Base-by-base conservation (phyloP, 495 filamentous ascomycete species). In the Aspergillus sparsus region DNA sequence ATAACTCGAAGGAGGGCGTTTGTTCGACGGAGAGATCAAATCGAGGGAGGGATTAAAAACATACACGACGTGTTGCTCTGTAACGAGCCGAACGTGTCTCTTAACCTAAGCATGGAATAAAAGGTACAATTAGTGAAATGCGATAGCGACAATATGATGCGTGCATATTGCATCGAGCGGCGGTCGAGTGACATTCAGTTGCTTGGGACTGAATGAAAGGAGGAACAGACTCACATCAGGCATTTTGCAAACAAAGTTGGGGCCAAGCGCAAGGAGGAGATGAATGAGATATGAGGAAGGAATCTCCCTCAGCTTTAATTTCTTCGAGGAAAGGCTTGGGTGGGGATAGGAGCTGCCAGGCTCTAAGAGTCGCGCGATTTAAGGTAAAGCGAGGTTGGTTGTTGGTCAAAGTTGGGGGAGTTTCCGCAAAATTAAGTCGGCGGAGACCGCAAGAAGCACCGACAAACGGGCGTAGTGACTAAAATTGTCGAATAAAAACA, bases 21-120 rank as follows among this genome's bases (percentile, higher is more conserved):
- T 32, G 31, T 53, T 46, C 34, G 42, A 41, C 42, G 39, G n/a
- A 33, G 33, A 32, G 15, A 27, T 39, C 16, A 50, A 49, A 55
- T 13, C 39, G 33, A 66, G 58, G 44, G 59, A 36, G 15, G 39
- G 35, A 53, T 16, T 53, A 49, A 58, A 53, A 66, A 84, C 90
- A 73, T 85, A 95, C 92, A 92, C 87, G 71, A 90, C 83, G 60
- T 85, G 83, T 74, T 97, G 93, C 75, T 92, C 87, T 31, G 94
- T 98, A 61, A 97, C 82, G 74, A 98, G 83, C 82, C 93, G 93
- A 72, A 98, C 82, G 58, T 82, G 90, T 60, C 94, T 87, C 80
- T 96, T 91, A 70, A 92, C 82, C 89, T 93, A 52, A 52, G 58
- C 8, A 32, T 46, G 15, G 15, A 51, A 33, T 36, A 35, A 45